Percentiles rank a stretch among this genome's conserved stretches.
Conservation (phyloP, 805 yeast genomes). For the Spathaspora sp. region DNA sequence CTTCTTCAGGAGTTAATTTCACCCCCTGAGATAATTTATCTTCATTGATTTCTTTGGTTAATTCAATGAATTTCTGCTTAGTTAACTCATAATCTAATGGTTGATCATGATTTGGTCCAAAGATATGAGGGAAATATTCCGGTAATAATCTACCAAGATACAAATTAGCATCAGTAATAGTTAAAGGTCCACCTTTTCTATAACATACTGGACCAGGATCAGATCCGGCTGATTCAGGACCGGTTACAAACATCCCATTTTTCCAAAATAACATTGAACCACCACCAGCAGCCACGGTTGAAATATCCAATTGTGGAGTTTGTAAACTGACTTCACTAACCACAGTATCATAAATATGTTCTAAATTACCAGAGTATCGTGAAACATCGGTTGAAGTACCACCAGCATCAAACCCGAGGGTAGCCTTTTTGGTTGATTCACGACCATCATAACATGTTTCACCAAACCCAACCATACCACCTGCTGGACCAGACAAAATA, state of each 20-base stretch:
- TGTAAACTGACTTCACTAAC: conserved; percentile 42
- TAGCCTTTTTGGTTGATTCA: conserved; percentile 16
- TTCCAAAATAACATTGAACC: conserved; percentile 38
- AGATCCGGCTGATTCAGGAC: conserved; percentile 39
- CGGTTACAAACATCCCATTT: conserved; percentile 37
- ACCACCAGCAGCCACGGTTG: conserved; percentile 48
- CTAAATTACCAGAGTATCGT: conserved; percentile 35
- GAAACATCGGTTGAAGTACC: conserved; percentile 47
- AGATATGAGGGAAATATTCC: conserved; percentile 34
- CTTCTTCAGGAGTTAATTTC: conserved; percentile 25
- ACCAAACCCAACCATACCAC: conserved; percentile 94
- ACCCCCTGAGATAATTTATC: conserved; percentile 15
- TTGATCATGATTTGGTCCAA: conserved; percentile 34
- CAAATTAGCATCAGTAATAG: conserved; percentile 38
- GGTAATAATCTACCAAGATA: conserved; percentile 33
- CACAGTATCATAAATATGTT: conserved; percentile 43
- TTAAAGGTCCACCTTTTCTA: conserved; percentile 36
- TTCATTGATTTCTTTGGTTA: conserved; percentile 43
- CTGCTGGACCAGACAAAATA: conserved; percentile 94
- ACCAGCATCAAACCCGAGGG: conserved; percentile 42
- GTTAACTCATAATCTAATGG: conserved; percentile 37
- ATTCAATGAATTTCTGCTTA: conserved; percentile 47
- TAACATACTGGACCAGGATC: conserved; percentile 42
- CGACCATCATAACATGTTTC: conserved; percentile 62
- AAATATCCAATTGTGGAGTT: conserved; percentile 42